Percentiles rank a stretch among this genome's conserved stretches.
phyloP scores from a whole-genome alignment of 2,329 filamentous ascomycete species.

The Hypocreales sp. region DNA sequence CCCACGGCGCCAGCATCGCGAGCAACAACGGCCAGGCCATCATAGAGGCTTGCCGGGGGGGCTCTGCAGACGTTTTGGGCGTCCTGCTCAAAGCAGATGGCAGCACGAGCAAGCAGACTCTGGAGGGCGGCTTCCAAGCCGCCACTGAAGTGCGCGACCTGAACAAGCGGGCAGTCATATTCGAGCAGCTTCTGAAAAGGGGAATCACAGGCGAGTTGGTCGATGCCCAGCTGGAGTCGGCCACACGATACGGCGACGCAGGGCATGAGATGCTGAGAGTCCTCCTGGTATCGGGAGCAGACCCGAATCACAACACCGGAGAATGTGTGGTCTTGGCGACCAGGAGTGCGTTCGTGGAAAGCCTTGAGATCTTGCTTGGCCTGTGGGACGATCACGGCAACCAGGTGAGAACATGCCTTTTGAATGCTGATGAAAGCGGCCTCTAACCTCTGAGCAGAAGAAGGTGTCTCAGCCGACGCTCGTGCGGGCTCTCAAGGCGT shows the following conservation, averaged over 20 bases:
- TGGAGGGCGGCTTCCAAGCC: conserved; percentile 37
- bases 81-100: conserved; percentile 30
- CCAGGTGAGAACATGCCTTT: conserved; percentile 24
- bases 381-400: conserved; percentile 23
- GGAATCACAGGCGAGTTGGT: conserved; percentile 35
- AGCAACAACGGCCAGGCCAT: conserved; percentile 36
- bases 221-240: conserved; percentile 35
- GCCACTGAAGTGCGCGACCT: conserved; percentile 37
- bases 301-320: conserved; percentile 37
- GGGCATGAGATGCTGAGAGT: conserved; percentile 32
- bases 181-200: conserved; percentile 31
- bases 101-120: conserved; percentile 21
- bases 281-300: conserved; percentile 35
- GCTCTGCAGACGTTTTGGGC: conserved; percentile 30
- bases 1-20: conserved; percentile 34
- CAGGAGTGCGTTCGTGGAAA: conserved; percentile 32
- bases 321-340: conserved; percentile 40
- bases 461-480: conserved; percentile 31
- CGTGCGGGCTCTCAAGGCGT: conserved; percentile 34
- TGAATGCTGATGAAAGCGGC: too few species aligned
- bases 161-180: conserved; percentile 29
- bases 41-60: conserved; percentile 36
- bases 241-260: conserved; percentile 32
- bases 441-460: too few species aligned
- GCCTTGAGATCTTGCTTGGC: conserved; percentile 34